These are phyloP conservation scores for Metschnikowia hibisci DNA, from an alignment of 805 yeast species.

Conservation along the genomic window DNA sequence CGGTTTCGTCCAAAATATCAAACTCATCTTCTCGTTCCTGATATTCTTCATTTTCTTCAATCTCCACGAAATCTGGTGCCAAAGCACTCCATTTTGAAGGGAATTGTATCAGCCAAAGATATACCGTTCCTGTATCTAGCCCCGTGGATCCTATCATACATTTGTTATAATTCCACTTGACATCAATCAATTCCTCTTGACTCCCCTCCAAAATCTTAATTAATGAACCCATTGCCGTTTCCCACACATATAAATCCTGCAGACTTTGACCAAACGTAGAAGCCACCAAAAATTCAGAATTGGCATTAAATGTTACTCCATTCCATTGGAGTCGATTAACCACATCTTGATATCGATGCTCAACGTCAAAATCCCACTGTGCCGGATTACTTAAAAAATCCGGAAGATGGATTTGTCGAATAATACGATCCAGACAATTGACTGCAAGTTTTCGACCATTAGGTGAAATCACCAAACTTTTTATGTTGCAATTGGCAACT, in stretches of 20 bases:
- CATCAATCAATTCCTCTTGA: conserved; percentile 78
- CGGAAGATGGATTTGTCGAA: conserved; percentile 57
- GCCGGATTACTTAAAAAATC: conserved; percentile 36
- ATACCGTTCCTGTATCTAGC: conserved; percentile 75
- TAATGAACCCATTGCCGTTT: conserved; percentile 80
- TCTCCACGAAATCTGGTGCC: conserved; percentile 94
- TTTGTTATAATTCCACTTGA: conserved; percentile 77
- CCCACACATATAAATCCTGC: conserved; percentile 91
- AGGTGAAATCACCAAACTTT: conserved; percentile 56
- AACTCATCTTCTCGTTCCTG: conserved; percentile 89
- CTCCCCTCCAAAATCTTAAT: conserved; percentile 89
- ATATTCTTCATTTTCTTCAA: conserved; percentile 86
- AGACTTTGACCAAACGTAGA: conserved; percentile 79
- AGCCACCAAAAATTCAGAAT: conserved; percentile 81
- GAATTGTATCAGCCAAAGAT: conserved; percentile 73
- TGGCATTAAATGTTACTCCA: conserved; percentile 66
- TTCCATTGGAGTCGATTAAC: conserved; percentile 90
- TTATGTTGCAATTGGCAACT: conserved; percentile 67
- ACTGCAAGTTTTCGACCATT: conserved; percentile 62
- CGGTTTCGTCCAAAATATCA: conserved; percentile 70
- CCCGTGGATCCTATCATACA: conserved; percentile 83
- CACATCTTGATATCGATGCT: conserved; percentile 84
- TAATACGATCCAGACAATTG: conserved; percentile 74
- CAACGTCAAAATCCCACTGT: conserved; percentile 55
- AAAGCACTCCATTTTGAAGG: conserved; percentile 96